Evolutionary conservation across 148 eudicot species (phyloP).

Genomic region (Persicaria maculosa): DNA sequence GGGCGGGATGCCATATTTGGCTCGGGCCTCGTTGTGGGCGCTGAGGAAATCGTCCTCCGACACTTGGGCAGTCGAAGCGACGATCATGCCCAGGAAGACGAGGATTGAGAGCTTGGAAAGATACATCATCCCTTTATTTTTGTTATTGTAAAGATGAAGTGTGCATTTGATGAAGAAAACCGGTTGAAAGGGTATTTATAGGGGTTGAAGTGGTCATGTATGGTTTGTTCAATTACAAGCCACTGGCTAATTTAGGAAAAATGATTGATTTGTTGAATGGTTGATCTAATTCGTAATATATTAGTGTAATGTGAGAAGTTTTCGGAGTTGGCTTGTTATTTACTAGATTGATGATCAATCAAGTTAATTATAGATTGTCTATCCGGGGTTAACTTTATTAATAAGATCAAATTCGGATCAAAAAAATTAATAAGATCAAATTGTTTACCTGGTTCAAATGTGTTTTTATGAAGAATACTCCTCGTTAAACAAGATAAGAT

Average conservation of each 20-base stretch:
- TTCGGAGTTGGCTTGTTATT: too few species aligned
- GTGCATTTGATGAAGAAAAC: not conserved
- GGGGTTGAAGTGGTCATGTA: not conserved
- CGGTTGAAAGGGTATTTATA: not conserved
- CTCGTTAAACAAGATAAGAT: too few species aligned
- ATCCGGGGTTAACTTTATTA: too few species aligned
- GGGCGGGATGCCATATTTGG: not conserved
- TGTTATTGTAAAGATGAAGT: not conserved
- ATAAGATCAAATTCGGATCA: too few species aligned
- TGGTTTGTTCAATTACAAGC: not conserved
- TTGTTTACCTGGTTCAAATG: too few species aligned
- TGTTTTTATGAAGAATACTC: too few species aligned
- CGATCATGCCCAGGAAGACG: not conserved
- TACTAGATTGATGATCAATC: too few species aligned
- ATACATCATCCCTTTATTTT: not conserved
- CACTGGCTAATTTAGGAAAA: not conserved
- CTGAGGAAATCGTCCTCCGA: not conserved
- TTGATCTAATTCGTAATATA: not conserved
- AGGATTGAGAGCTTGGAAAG: not conserved
- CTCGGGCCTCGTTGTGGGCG: constrained; percentile 1
- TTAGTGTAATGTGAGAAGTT: too few species aligned
- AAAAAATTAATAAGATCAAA: too few species aligned
- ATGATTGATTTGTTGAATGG: not conserved
- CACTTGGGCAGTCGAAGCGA: not conserved
- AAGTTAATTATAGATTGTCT: too few species aligned